Base-by-base conservation (phyloP, 2,329 filamentous ascomycete genomes). In the Exophiala sp. region DNA sequence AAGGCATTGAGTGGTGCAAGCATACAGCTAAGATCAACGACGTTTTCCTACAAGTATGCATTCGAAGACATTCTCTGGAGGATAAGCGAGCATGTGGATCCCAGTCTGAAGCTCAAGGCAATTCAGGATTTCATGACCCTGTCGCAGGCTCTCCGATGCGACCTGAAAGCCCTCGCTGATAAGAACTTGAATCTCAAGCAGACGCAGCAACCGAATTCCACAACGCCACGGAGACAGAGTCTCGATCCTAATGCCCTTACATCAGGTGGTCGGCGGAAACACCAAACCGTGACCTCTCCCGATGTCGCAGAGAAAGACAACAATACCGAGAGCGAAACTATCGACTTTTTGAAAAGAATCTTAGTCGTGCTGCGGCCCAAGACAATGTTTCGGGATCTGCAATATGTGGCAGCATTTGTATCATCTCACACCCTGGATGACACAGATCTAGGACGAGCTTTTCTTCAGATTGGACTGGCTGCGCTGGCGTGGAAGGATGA, bases 1-100 rank as follows among this genome's bases (percentile, higher is more conserved):
- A 21, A 35, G 5, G 24, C 34, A 4, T 45, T 47, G 8, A 32
- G 32, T 10, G n/a, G 14, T 40, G 14, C 34, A 9, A 39, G 32
- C 38, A 14, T 36, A n/a, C 46, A 41, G 8, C 9, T 9, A 3
- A 32, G 39, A 8, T 14, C 36, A 12, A 46, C n/a, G 12, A 40
- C 29, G 12, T 60, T 57, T 29, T 48, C 57, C 16, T 60, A 47
- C 29, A 16, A 14, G 3, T 42, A 46, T 20, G 62, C 56, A n/a
- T 56, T 63, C 34, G 42, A 54, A 33, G 60, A 86, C 10, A 77
- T 97, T 1, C 77, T 97, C 32, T 85, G 84, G 59, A 91, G 90
- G 74, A 95, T 99, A 63, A 90, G 89, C 39, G 88, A 91, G 3
- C 89, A 95, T 61, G 88, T 89, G 0, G 95, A 94, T 66, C 94